Base-by-base conservation (phyloP, 2,329 filamentous ascomycete species). In the Monosporascus sp. region DNA sequence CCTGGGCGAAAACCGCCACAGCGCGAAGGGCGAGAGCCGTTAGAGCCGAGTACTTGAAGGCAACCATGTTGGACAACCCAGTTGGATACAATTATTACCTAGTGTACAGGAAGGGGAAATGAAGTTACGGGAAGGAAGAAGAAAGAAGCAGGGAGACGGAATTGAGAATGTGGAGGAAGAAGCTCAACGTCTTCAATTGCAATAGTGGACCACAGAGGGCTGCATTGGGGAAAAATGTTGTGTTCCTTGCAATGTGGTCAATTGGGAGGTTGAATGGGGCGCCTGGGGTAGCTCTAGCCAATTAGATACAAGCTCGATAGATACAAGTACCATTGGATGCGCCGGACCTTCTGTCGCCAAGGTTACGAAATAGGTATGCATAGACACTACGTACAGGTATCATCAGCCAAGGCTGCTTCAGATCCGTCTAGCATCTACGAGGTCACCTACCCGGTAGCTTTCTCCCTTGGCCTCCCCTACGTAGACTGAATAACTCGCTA, bases 41-140 rank as follows among this genome's bases (percentile, higher is more conserved):
- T n/a, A 69, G 65, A 38, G 65, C 60, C 45, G 66, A 69, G 54
- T 65, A 68, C 55, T 64, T 63, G 52, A 68, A 54, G 50, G 66
- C 65, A 37, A 68, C 66, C 66, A 68, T 69, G 49, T 44, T 66
- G 62, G 54, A 51, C 55, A 44, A 53, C 24, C 22, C 27, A 37
- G 48, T 50, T 37, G 25, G 47, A 51, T 43, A 18, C 18, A 24
- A 6, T 39, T 41, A 41, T 41, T 41, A 41, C 38, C 17, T 11
- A 46, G 22, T 31, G 31, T 18, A n/a, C 22, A 18, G 15, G 43
- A 31, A 31, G 4, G 15, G 41, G 7, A 25, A 17, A 24, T 31
- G n/a, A 15, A 25, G 22, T 27, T 15, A 31, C 2, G 15, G 6
- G n/a, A 24, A 46, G 14, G 9, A 46, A 27, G 24, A 46, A 31